A percentile compares a stretch with the other conserved stretches of the same genome.
Evolutionary conservation across 1,139 yeast genomes (phyloP).

Genomic region (Yamadazyma epiphylla): DNA sequence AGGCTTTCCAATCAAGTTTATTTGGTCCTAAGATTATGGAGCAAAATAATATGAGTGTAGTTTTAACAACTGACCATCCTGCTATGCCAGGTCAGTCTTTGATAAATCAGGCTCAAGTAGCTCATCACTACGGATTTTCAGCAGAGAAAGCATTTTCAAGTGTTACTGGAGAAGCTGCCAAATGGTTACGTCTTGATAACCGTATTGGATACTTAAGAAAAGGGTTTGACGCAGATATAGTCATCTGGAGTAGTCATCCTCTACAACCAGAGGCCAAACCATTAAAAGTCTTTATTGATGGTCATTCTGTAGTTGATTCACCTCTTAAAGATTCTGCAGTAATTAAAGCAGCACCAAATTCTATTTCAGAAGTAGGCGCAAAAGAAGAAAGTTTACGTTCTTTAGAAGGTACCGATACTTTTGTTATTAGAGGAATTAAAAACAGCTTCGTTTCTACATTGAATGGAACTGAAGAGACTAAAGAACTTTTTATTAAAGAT

Average conservation of each 20-base stretch:
- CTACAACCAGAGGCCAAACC: constrained; percentile 9
- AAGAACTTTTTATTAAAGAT: constrained; percentile 1
- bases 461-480: not conserved
- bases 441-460: not conserved
- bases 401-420: constrained; percentile 1
- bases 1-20: constrained; percentile 5
- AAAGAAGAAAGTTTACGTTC: not conserved
- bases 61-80: constrained; percentile 6
- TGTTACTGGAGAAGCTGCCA: constrained; percentile 10
- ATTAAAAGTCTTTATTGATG: constrained; percentile 9
- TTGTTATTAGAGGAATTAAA: constrained; percentile 1
- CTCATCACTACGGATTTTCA: constrained; percentile 5
- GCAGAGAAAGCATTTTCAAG: constrained; percentile 7
- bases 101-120: constrained; percentile 5
- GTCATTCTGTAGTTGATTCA: constrained; percentile 1
- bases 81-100: constrained; percentile 5
- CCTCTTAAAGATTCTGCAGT: not conserved
- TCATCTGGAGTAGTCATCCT: constrained; percentile 11
- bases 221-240: constrained; percentile 12
- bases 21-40: constrained; percentile 6
- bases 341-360: not conserved
- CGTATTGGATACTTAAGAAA: constrained; percentile 8
- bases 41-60: constrained; percentile 3
- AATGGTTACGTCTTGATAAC: constrained; percentile 5
- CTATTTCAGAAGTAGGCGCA: not conserved